Conservation (phyloP, 371 early-diverging fungal species). For the Zychaea mexicana region DNA sequence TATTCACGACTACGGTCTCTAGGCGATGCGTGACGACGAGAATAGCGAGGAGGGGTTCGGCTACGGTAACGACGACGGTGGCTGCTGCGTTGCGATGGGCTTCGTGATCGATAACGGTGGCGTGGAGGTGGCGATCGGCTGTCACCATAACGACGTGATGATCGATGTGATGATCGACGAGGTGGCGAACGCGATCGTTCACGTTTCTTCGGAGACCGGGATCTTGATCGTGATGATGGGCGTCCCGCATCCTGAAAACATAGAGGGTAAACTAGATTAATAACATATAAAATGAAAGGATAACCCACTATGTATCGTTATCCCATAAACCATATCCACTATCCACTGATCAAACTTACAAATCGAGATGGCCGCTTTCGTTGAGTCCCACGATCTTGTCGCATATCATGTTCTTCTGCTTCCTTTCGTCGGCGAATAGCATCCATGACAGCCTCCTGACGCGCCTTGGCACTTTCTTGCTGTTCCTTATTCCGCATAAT, state of each 20-base stretch:
- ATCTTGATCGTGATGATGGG: neutral
- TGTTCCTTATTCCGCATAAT: slow-evolving; percentile 49
- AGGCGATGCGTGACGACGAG: slow-evolving; percentile 1
- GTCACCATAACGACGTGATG: neutral
- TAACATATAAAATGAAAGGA: too few species aligned
- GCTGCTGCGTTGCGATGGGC: neutral
- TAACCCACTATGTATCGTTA: too few species aligned
- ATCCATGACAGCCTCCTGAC: slow-evolving; percentile 45
- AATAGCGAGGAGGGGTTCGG: neutral
- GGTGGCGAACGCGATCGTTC: slow-evolving; percentile 31
- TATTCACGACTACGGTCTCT: neutral
- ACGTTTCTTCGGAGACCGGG: slow-evolving; percentile 13
- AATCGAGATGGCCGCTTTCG: slow-evolving; percentile 16
- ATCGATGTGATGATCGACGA: slow-evolving; percentile 11
- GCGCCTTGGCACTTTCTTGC: slow-evolving; percentile 20
- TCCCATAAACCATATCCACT: too few species aligned
- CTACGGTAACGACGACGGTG: slow-evolving; percentile 11
- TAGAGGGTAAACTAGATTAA: neutral
- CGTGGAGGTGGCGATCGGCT: slow-evolving; percentile 4
- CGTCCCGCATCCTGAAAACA: neutral
- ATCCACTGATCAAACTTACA: slow-evolving; percentile 13
- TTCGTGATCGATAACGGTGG: slow-evolving; percentile 3
- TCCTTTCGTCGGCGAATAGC: slow-evolving; percentile 36
- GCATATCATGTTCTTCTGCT: slow-evolving; percentile 14
- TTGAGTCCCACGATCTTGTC: slow-evolving; percentile 1